These are phyloP conservation scores for Acacia pycnantha DNA, from an alignment of 331 rosid genomes.

Conservation along the genomic window DNA sequence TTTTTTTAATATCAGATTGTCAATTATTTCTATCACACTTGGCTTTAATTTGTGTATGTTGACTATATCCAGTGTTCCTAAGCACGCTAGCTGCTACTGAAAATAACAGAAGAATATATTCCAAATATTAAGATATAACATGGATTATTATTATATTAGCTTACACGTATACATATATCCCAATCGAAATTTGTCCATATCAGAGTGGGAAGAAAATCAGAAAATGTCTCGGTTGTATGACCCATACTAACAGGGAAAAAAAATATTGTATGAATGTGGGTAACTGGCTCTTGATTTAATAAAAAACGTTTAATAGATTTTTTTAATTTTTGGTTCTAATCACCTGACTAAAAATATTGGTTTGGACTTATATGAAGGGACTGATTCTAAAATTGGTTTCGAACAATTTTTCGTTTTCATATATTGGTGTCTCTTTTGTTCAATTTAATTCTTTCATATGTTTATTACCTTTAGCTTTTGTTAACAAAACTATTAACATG, in stretches of 20 bases:
- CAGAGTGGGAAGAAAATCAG: neutral
- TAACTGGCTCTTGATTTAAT: neutral
- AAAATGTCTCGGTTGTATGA: neutral
- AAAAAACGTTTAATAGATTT: neutral
- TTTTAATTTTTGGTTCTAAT: neutral
- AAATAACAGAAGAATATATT: neutral
- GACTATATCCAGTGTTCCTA: neutral
- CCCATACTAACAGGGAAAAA: neutral
- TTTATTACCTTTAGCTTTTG: too few species aligned
- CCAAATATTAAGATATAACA: neutral
- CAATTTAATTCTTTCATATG: too few species aligned
- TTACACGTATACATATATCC: neutral
- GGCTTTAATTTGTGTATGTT: neutral
- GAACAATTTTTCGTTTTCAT: neutral
- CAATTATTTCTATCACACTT: conserved; percentile 5
- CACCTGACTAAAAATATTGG: neutral
- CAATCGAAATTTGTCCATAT: neutral
- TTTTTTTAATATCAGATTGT: neutral
- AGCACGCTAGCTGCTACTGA: neutral
- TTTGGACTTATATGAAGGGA: neutral
- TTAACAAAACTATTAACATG: neutral
- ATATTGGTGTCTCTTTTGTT: neutral
- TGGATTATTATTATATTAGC: neutral
- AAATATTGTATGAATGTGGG: neutral
- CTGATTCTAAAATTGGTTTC: neutral